Base-by-base conservation (phyloP, 164 flowering plant species). In the Santalum album region DNA sequence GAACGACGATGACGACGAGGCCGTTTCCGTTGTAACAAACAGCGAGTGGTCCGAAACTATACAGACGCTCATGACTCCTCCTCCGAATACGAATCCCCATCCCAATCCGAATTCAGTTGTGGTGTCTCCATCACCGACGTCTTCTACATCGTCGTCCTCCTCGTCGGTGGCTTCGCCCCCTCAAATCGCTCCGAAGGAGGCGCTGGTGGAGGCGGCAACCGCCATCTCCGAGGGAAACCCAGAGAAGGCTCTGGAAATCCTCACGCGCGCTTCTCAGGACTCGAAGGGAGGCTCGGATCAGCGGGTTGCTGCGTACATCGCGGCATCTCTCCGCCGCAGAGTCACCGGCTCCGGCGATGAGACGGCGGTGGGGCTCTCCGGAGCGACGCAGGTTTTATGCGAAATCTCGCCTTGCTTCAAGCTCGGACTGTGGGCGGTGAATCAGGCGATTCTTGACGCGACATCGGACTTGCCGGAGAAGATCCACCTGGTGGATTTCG, bases 21-120 rank as follows among this genome's bases (percentile, higher is more conserved):
- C 59, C 15, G 79, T 62, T 2, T 87, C 96, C 0, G 82, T 66
- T 2, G 65, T 87, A 23, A 76, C 83, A 0, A 68, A 65, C 64
- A 83, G 80, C 67, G 95, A 82, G 63, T 87, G 96, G 96, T 83
- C 83, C n/a, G 96, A 83, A 29, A 74, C 86, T 24, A 71, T 83
- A 50, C 83, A 82, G 62, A 82, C 61, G 42, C 77, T 84, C 16
- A 69, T 82, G 4, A 44, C 16, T 6, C 29, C 39, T 67, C 7
- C 40, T 6, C 12, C 40, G 12, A 6, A 6, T 6, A 6, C 74
- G n/a, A 50, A 25, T 14, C 67, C 67, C 44, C 63, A 63, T 6
- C 57, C 34, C 6, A 29, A 29, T 9, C 34, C 4, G 9, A 29
- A 9, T 9, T 29, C 34, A 9, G 34, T 58, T 14, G 23, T 63